These are phyloP conservation scores for Pyrus hybrid DNA, from an alignment of 331 rosid genomes.

Conservation along the genomic window DNA sequence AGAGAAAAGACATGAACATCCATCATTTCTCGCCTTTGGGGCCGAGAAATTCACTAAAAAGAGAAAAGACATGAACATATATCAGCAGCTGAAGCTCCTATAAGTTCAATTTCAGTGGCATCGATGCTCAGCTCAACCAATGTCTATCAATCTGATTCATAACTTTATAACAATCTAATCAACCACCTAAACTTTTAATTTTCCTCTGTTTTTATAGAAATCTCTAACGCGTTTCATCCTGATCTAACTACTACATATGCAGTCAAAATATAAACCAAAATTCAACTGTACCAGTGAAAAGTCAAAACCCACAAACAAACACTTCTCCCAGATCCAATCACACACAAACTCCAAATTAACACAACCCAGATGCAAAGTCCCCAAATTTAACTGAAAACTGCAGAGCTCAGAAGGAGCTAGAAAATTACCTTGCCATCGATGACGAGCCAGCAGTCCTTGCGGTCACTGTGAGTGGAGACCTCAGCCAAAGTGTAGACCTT, in stretches of 20 bases:
- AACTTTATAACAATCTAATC: neutral
- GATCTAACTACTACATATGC: neutral
- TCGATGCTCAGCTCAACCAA: neutral
- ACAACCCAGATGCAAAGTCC: too few species aligned
- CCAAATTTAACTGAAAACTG: neutral
- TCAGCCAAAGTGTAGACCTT: slow-evolving; percentile 53
- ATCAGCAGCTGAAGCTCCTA: neutral
- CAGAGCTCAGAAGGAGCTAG: neutral
- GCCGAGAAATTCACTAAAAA: neutral
- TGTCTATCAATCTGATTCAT: neutral
- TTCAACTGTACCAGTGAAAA: neutral
- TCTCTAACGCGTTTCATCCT: neutral
- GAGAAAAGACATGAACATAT: neutral
- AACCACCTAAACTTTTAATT: too few species aligned
- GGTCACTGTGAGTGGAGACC: slow-evolving; percentile 43
- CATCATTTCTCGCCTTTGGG: too few species aligned
- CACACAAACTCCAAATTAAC: too few species aligned
- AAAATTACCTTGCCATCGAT: slow-evolving; percentile 57
- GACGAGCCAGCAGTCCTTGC: slow-evolving; percentile 77
- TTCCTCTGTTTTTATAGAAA: neutral
- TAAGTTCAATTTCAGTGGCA: neutral
- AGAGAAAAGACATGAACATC: neutral
- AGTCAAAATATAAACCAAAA: neutral
- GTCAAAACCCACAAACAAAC: neutral
- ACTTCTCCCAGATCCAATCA: neutral